Percentiles rank a stretch among this genome's conserved stretches.
These are phyloP conservation scores for Afroboletus lepidellus DNA, from an alignment of 1,284 basidiomycete species.

Conservation along the genomic window DNA sequence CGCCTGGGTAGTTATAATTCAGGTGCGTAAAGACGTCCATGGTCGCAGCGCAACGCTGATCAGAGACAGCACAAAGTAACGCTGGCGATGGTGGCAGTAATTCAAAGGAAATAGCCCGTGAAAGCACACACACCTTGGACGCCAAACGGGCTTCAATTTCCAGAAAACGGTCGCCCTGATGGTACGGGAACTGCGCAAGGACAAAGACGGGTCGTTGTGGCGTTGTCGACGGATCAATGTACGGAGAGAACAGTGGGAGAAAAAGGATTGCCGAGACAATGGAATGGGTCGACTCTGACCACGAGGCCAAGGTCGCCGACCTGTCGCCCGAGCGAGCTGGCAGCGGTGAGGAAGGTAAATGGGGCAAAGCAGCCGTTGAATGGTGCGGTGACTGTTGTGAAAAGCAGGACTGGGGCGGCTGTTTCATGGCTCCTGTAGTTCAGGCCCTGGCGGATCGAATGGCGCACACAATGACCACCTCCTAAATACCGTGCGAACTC, in stretches of 20 bases:
- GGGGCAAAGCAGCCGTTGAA: not conserved
- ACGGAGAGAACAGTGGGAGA: constrained; percentile 6
- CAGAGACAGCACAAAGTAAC: not conserved
- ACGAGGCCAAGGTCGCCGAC: constrained; percentile 15
- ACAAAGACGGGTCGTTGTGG: constrained; percentile 3
- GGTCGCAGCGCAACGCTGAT: not conserved
- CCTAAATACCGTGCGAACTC: too few species aligned
- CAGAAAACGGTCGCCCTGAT: not conserved
- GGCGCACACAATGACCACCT: too few species aligned
- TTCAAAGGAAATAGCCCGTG: not conserved
- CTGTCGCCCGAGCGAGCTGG: not conserved
- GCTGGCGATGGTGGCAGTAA: not conserved
- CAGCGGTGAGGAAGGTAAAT: constrained; percentile 12
- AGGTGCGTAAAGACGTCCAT: constrained; percentile 22
- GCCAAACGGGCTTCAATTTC: not conserved
- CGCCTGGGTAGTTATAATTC: constrained; percentile 20
- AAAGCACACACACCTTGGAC: constrained; percentile 18
- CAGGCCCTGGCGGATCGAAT: too few species aligned
- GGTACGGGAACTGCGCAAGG: not conserved
- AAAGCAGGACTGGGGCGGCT: too few species aligned
- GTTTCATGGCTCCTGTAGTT: too few species aligned
- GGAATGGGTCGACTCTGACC: not conserved
- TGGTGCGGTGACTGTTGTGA: too few species aligned
- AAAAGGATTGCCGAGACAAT: not conserved
- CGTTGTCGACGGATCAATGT: constrained; percentile 6